Evolutionary conservation across 2,329 filamentous ascomycete species (phyloP), one percentile per base, ranked within the genome.

Genomic region (Colletotrichum abscissum): DNA sequence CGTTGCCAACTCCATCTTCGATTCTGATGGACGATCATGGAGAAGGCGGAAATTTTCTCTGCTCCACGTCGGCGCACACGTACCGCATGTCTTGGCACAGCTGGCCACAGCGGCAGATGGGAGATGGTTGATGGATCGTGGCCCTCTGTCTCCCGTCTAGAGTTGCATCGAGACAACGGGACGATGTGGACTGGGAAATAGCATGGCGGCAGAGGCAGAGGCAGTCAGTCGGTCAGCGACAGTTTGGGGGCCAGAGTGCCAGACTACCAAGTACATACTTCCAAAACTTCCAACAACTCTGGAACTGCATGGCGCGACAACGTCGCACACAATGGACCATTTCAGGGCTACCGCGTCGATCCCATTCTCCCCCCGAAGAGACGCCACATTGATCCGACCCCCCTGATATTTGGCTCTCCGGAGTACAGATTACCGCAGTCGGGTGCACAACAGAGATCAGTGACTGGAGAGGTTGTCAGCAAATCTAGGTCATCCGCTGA

Each of bases 311-410:
- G n/a, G 66, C 66, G 46, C 59, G n/a, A 60, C 63, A 58, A 56
- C 57, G 69, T 68, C 38, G 12, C 58, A 57, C 64, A 33, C 69
- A 46, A 58, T 57, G 69, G 28, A 68, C 56, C 38, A 72, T 57
- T 63, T 63, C 63, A 72, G 69, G 65, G 38, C 58, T 52, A 49
- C 55, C 6, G 49, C 57, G 69, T 57, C 69, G 65, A 72, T 72
- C 69, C 58, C 69, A 72, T 69, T 72, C 38, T 63, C 69, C 35
- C 35, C 30, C 62, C 28, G 42, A 58, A 69, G 46, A 56, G 68
- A 49, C 49, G 64, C 64, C 64, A 56, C 64, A 49, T 70, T 6
- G 56, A 26, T 24, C 46, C 28, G 19, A 16, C 24, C 42, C 63
- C 68, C 68, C 56, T 58, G 42, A 54, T 33, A 8, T 66, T 30